A percentile compares a stretch with the other conserved stretches of the same genome.
phyloP scores from a whole-genome alignment of 495 filamentous ascomycete genomes.

The Parachaetomium inaequale region DNA sequence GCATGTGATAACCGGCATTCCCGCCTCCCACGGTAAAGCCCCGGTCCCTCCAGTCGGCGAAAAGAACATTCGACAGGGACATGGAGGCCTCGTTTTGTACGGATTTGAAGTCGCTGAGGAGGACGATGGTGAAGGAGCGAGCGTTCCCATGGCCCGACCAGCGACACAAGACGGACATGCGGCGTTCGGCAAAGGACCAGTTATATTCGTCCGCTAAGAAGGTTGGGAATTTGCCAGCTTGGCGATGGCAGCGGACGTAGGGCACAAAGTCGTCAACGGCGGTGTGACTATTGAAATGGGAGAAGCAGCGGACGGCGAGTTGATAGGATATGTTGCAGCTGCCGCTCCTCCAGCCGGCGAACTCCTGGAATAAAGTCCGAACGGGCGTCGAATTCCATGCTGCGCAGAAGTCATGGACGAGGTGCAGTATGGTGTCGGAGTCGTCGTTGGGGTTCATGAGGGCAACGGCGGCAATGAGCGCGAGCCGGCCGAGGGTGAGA shows the following conservation, averaged over 20 bases:
- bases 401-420: background rate
- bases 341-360: background rate
- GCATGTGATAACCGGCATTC: slow-evolving; percentile 15
- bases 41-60: slow-evolving; percentile 1
- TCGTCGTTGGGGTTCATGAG: background rate
- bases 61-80: background rate
- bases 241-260: background rate
- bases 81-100: background rate
- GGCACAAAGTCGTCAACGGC: background rate
- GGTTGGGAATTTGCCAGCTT: background rate
- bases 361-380: background rate
- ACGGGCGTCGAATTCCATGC: background rate
- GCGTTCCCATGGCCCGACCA: background rate
- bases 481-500: background rate
- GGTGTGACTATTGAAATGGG: background rate
- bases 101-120: background rate
- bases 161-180: background rate
- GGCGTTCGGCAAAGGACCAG: background rate
- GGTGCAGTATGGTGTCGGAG: background rate
- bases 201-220: background rate
- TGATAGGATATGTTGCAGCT: background rate
- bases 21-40: slow-evolving; percentile 3
- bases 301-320: background rate
- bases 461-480: background rate
- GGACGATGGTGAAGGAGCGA: background rate